A percentile compares a stretch with the other conserved stretches of the same genome.
Evolutionary conservation across 495 filamentous ascomycete genomes (phyloP).

Genomic region (Hypoxylon rickii): DNA sequence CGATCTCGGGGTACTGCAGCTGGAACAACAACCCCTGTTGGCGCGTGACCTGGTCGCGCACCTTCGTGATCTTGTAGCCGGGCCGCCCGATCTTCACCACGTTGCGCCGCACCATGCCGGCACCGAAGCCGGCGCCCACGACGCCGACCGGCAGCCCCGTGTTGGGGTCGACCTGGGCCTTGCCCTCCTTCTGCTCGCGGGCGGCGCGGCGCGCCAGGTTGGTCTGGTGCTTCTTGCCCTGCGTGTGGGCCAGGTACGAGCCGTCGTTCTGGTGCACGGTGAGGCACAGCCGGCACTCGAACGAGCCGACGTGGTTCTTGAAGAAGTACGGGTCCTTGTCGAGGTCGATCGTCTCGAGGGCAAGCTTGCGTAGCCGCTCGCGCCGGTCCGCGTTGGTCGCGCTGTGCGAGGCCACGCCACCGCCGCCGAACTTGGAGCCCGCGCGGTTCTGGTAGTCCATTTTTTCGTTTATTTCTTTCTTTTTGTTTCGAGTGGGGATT

Average conservation of each 20-base stretch:
- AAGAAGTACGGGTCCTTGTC: constrained; percentile 99
- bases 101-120: constrained; percentile 70
- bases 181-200: constrained; percentile 87
- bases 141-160: constrained; percentile 77
- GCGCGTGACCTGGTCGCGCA: constrained; percentile 84
- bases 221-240: constrained; percentile 98
- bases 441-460: constrained; percentile 87
- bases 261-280: constrained; percentile 99
- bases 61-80: constrained; percentile 97
- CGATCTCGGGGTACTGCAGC: constrained; percentile 93
- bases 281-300: constrained; percentile 95
- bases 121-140: constrained; percentile 69
- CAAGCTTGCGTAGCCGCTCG: constrained; percentile 95
- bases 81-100: constrained; percentile 96
- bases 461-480: not conserved
- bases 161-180: constrained; percentile 71
- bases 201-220: constrained; percentile 97
- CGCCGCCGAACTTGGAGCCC: constrained; percentile 97
- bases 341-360: constrained; percentile 97
- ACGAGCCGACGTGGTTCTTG: constrained; percentile 98
- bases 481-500: not conserved
- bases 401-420: constrained; percentile 90
- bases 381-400: constrained; percentile 95
- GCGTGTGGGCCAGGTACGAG: constrained; percentile 97
- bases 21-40: constrained; percentile 94